Evolutionary conservation across 306 rosid genomes (phyloP), one percentile per base, ranked within the genome.

Genomic region (Dryas drummondii): DNA sequence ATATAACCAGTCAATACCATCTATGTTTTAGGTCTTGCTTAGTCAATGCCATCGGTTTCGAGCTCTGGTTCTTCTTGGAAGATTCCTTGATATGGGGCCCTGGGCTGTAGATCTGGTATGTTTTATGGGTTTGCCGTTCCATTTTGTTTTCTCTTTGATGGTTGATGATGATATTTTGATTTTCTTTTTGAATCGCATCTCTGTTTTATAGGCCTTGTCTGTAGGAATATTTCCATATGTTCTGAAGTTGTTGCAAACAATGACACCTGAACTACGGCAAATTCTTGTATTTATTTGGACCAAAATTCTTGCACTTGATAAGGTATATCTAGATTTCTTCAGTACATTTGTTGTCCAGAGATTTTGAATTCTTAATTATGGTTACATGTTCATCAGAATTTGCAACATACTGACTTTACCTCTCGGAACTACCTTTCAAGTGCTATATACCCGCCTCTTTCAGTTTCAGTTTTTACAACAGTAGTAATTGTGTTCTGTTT

Each of bases 241-340:
- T 79, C 82, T 96, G 79, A 96, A 96, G 86, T 87, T 96, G 73
- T 83, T 96, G 81, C 98, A 90, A 90, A 92, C 98, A 27, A 96
- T 96, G 47, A 96, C 97, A 69, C 90, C 98, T 26, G 99, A 96
- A 77, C 87, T 96, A 72, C 89, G 98, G 6, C 97, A 92, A 72
- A 92, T 96, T 85, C 98, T 96, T 78, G 99, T 96, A 57, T 96
- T 96, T 82, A 96, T 96, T 55, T 96, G 99, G 99, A 90, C 99
- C 12, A 96, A 96, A 82, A 91, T 96, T 86, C 90, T 96, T 76
- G 99, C 99, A 53, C 98, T 92, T 75, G 99, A 96, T 75, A 96
- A 96, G 98, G 99, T 96, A 82, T 64, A 47, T 59, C 47, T 67
- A 14, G 15, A 80, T 70, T 58, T 77, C 37, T 79, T 73, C 64